These are phyloP conservation scores for Amylostereum areolatum DNA, from an alignment of 1,284 basidiomycete genomes.

Conservation along the genomic window DNA sequence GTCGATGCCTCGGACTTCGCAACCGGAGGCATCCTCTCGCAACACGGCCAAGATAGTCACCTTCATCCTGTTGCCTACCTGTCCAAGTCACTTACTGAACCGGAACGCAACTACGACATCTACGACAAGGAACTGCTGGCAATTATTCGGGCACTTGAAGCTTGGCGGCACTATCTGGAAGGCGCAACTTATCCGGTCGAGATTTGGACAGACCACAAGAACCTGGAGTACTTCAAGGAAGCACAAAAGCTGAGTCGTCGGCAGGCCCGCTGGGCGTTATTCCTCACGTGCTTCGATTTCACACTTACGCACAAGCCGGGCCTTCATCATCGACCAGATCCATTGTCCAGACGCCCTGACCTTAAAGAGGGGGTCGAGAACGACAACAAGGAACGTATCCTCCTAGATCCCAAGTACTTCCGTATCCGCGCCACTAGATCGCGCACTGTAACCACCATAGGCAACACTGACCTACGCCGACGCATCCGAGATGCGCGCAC, in stretches of 20 bases:
- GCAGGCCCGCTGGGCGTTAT: conserved; percentile 27
- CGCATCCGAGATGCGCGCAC: no score
- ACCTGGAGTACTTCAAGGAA: conserved; percentile 22
- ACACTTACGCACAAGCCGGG: conserved; percentile 26
- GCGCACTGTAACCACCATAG: no score
- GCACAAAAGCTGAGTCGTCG: conserved; percentile 25
- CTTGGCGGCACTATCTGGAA: conserved; percentile 17
- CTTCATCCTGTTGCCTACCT: conserved; percentile 21
- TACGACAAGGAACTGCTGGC: conserved; percentile 26
- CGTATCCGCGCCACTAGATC: no score
- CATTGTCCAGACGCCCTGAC: no score
- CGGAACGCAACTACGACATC: conserved; percentile 26
- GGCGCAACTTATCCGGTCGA: conserved; percentile 25
- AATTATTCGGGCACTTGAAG: conserved; percentile 21
- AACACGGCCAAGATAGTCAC: no score
- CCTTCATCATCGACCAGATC: no score
- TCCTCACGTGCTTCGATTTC: conserved; percentile 26
- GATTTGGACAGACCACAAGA: conserved; percentile 28
- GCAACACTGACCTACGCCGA: no score
- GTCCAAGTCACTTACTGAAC: conserved; percentile 22
- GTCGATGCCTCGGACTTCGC: no score
- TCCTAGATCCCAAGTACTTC: no score
- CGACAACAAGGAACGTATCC: no score
- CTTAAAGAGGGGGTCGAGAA: no score
- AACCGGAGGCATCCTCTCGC: no score